Evolutionary conservation across 2,329 filamentous ascomycete genomes (phyloP).

Genomic region (Alternaria burnsii): DNA sequence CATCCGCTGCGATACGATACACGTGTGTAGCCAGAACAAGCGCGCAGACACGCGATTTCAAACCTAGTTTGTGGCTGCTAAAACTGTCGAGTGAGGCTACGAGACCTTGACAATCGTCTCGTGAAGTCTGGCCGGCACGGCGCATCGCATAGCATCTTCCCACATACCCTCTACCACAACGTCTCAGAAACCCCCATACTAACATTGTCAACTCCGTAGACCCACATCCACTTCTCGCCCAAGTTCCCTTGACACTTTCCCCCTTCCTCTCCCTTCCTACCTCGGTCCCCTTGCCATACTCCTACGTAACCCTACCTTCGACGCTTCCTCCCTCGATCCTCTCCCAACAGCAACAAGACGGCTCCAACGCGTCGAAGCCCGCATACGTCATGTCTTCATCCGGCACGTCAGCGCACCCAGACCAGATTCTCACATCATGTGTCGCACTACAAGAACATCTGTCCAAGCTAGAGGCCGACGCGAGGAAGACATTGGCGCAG

Average conservation of each 20-base stretch:
- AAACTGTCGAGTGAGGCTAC: too few species aligned
- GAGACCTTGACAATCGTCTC: too few species aligned
- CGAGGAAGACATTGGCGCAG: slow-evolving; percentile 70
- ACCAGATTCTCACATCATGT: slow-evolving; percentile 85
- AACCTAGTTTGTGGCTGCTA: not conserved
- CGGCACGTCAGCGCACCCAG: slow-evolving; percentile 78
- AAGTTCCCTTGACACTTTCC: slow-evolving; percentile 91
- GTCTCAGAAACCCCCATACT: not conserved
- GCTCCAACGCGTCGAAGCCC: slow-evolving; percentile 66
- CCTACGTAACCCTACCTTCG: slow-evolving; percentile 35
- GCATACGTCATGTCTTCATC: slow-evolving; percentile 79
- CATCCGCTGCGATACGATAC: not conserved
- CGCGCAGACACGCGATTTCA: too few species aligned
- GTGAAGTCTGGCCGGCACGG: not conserved
- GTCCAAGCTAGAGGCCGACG: slow-evolving; percentile 71
- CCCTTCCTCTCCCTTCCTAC: slow-evolving; percentile 92
- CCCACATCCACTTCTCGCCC: slow-evolving; percentile 86
- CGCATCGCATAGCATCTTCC: not conserved
- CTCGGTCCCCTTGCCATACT: slow-evolving; percentile 87
- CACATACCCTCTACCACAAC: not conserved
- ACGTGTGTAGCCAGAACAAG: not conserved
- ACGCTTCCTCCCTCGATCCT: slow-evolving; percentile 1
- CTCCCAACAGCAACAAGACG: slow-evolving; percentile 57
- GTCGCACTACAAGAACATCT: slow-evolving; percentile 80
- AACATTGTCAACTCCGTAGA: slow-evolving; percentile 39